Evolutionary conservation across 2,329 filamentous ascomycete genomes (phyloP).

Genomic region (Fusarium domesticum): DNA sequence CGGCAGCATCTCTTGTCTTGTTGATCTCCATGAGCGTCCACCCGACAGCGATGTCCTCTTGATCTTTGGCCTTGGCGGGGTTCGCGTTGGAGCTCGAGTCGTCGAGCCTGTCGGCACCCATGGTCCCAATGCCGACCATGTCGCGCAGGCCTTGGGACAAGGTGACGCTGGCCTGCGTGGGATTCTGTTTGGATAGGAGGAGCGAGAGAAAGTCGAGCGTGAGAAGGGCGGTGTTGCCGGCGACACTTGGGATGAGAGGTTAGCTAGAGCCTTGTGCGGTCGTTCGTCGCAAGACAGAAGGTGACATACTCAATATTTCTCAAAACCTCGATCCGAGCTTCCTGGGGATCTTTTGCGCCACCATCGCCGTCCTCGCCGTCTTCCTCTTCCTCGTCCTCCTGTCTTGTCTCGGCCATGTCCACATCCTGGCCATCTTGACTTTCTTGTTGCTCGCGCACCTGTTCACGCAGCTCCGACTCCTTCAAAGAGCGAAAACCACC

Average conservation of each 20-base stretch:
- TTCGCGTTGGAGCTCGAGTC: conserved; percentile 52
- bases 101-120: conserved; percentile 65
- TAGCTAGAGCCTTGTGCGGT: not conserved
- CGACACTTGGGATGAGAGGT: conserved; percentile 29
- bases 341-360: conserved; percentile 45
- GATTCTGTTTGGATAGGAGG: conserved; percentile 76
- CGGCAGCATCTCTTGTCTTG: conserved; percentile 68
- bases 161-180: conserved; percentile 64
- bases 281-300: not conserved
- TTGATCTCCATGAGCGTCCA: conserved; percentile 78
- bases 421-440: conserved; percentile 46
- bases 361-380: conserved; percentile 34
- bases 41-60: conserved; percentile 59
- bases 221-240: conserved; percentile 58
- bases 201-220: conserved; percentile 82
- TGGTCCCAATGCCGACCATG: conserved; percentile 68
- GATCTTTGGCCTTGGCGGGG: conserved; percentile 52
- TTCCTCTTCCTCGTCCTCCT: conserved; percentile 41
- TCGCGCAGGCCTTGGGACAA: conserved; percentile 70
- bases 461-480: conserved; percentile 67
- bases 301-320: conserved; percentile 53
- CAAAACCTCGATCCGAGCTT: conserved; percentile 57
- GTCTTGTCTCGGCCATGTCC: conserved; percentile 46
- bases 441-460: conserved; percentile 53
- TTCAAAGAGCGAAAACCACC: conserved; percentile 80